These are phyloP conservation scores for Ensete ventricosum DNA, from an alignment of 176 grass and related monocot genomes.

Conservation along the genomic window DNA sequence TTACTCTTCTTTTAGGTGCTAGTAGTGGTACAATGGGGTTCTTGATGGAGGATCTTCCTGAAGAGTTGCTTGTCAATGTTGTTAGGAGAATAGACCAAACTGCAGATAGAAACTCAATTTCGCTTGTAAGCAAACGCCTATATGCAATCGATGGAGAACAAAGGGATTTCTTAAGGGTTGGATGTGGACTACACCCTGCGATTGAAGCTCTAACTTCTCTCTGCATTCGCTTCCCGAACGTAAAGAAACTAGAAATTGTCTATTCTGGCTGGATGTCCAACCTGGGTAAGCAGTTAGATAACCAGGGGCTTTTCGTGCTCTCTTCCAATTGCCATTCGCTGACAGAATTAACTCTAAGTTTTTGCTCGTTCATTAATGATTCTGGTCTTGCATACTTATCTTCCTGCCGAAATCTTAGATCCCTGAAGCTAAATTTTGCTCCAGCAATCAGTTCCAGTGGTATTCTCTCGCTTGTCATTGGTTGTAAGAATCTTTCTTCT, in stretches of 20 bases:
- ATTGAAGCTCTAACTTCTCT: slow-evolving; percentile 33
- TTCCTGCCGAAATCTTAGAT: slow-evolving; percentile 35
- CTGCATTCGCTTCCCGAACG: slow-evolving; percentile 36
- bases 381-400: slow-evolving; percentile 35
- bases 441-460: slow-evolving; percentile 39
- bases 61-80: slow-evolving; percentile 48
- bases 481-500: slow-evolving; percentile 45
- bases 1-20: slow-evolving; percentile 4
- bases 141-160: slow-evolving; percentile 30
- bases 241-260: slow-evolving; percentile 56
- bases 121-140: slow-evolving; percentile 42
- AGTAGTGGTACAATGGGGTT: not conserved
- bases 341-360: slow-evolving; percentile 50
- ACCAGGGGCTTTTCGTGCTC: slow-evolving; percentile 35
- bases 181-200: slow-evolving; percentile 30
- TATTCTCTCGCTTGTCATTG: slow-evolving; percentile 36
- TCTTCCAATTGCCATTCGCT: slow-evolving; percentile 38
- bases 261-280: slow-evolving; percentile 51
- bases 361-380: slow-evolving; percentile 47
- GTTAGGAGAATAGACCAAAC: slow-evolving; percentile 35
- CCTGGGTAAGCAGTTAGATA: slow-evolving; percentile 37
- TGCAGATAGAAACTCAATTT: slow-evolving; percentile 50
- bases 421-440: slow-evolving; percentile 37
- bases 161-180: slow-evolving; percentile 38
- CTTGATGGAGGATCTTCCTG: slow-evolving; percentile 48